phyloP scores from a whole-genome alignment of 208 protist species.

The Trypanosomatidae sp. region DNA sequence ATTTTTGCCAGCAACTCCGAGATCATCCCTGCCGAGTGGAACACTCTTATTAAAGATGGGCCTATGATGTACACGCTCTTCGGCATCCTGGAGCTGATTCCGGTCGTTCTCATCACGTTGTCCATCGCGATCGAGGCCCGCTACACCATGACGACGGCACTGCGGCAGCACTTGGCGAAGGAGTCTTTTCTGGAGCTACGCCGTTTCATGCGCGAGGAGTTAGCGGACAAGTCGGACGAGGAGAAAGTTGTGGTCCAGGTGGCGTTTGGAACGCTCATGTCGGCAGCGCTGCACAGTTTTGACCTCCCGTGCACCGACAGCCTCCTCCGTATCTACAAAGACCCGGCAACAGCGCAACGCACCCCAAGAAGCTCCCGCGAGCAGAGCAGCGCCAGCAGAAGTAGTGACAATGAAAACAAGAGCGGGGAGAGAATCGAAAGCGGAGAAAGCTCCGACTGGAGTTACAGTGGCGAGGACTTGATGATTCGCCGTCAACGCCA shows the following conservation, averaged over 20 bases:
- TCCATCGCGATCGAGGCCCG: slow-evolving; percentile 57
- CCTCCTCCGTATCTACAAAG: slow-evolving; percentile 30
- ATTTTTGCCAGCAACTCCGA: slow-evolving; percentile 15
- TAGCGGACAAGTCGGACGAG: slow-evolving; percentile 19
- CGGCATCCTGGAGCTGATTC: slow-evolving; percentile 59
- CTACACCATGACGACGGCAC: slow-evolving; percentile 15
- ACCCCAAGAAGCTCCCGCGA: not conserved
- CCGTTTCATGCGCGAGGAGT: slow-evolving; percentile 17
- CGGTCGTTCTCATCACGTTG: slow-evolving; percentile 67
- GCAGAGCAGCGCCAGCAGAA: not conserved
- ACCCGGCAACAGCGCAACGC: slow-evolving; percentile 6
- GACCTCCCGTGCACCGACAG: slow-evolving; percentile 29
- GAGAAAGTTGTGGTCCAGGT: slow-evolving; percentile 43
- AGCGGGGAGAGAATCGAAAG: not conserved
- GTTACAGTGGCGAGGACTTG: slow-evolving; percentile 2
- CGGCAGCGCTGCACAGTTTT: slow-evolving; percentile 40
- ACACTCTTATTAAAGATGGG: slow-evolving; percentile 6
- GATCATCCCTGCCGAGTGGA: slow-evolving; percentile 10
- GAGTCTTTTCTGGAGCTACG: slow-evolving; percentile 44
- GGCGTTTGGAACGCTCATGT: slow-evolving; percentile 47
- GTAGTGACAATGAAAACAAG: slow-evolving; percentile 3
- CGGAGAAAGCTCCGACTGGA: slow-evolving; percentile 9
- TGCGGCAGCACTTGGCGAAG: slow-evolving; percentile 29
- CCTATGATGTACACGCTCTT: slow-evolving; percentile 46
- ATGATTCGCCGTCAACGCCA: slow-evolving; percentile 18